Evolutionary conservation across 306 rosid species (phyloP).

Genomic region (Potentilla sterilis): DNA sequence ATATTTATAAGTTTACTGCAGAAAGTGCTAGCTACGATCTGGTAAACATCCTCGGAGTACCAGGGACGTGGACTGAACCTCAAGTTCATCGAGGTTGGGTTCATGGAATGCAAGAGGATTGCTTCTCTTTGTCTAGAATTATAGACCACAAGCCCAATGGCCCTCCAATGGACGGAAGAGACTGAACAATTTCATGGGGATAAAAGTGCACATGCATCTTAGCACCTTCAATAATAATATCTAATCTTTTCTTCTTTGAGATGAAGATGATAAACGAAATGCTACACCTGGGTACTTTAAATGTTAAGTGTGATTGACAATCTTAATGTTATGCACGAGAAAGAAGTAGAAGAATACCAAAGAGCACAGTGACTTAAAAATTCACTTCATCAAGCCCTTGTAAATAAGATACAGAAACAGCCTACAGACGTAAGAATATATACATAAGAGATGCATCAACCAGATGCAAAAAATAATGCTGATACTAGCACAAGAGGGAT

Average conservation of each 20-base stretch:
- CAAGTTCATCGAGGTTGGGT: neutral
- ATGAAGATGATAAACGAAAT: neutral
- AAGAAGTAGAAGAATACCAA: neutral
- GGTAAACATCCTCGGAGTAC: neutral
- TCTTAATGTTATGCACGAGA: neutral
- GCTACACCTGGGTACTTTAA: neutral
- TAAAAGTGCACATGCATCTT: neutral
- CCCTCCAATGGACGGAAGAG: neutral
- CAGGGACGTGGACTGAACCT: neutral
- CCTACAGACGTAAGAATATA: neutral
- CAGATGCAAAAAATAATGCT: neutral
- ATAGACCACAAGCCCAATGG: neutral
- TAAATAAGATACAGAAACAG: conserved; percentile 1
- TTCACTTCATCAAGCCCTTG: conserved; percentile 1
- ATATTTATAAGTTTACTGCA: neutral
- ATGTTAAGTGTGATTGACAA: neutral
- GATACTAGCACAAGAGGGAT: neutral
- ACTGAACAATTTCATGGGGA: neutral
- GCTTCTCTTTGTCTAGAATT: neutral
- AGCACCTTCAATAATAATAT: neutral
- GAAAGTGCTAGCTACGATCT: neutral
- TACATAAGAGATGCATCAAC: neutral
- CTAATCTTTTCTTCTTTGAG: neutral
- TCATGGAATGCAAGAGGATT: neutral
- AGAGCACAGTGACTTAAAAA: neutral